Conservation (phyloP, 2,329 filamentous ascomycete species). For the Stagonosporopsis rhizophila region DNA sequence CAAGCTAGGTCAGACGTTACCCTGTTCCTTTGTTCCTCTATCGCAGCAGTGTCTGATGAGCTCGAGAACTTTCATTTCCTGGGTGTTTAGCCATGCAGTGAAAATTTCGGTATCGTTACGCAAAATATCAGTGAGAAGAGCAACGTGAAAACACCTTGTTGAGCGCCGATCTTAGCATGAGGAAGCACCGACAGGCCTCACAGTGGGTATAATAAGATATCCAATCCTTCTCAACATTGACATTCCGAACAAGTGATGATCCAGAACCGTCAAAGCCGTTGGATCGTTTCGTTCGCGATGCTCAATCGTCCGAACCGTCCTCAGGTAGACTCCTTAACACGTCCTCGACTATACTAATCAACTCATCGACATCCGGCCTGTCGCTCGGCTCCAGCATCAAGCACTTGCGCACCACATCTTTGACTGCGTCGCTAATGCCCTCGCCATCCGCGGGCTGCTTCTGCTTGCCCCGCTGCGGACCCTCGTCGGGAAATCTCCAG, state of each 20-base stretch:
- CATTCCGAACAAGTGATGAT: background rate
- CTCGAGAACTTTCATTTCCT: no score
- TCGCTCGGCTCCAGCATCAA: conserved; percentile 86
- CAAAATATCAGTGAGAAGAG: background rate
- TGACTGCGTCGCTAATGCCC: conserved; percentile 79
- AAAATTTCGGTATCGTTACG: no score
- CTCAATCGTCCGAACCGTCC: conserved; percentile 53
- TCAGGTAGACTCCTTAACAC: conserved; percentile 73
- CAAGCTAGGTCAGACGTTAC: no score
- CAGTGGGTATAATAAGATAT: conserved; percentile 1
- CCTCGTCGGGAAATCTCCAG: conserved; percentile 95
- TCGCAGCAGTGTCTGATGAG: no score
- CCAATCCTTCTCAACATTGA: background rate
- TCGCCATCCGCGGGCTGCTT: conserved; percentile 56
- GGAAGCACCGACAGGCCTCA: background rate
- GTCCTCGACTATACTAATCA: conserved; percentile 79
- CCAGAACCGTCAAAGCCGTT: background rate
- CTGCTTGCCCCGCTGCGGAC: conserved; percentile 63
- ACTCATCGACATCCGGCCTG: conserved; percentile 82
- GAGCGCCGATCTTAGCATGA: background rate
- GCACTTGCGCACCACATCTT: conserved; percentile 87
- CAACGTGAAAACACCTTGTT: background rate
- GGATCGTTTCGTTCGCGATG: background rate
- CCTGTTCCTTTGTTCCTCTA: no score
- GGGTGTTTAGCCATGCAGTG: no score